These are phyloP conservation scores for Vigna mungo DNA, from an alignment of 306 rosid species.

Conservation along the genomic window DNA sequence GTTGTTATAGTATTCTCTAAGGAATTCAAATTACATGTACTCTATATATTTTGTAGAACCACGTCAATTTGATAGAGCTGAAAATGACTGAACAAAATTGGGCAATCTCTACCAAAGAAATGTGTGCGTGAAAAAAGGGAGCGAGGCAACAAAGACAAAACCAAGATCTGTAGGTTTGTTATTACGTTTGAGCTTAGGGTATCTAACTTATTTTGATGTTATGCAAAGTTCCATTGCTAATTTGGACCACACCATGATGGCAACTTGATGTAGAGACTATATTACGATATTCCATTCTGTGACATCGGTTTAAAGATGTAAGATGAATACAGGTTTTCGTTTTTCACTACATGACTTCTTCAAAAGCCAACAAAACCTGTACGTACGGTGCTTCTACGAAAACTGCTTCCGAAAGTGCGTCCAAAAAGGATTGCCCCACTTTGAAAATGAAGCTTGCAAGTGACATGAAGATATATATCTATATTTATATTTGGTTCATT, in stretches of 20 bases:
- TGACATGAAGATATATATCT: too few relatives aligned
- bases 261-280: constrained; percentile 26
- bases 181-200: constrained; percentile 2
- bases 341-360: too few relatives aligned
- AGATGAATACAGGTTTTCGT: neutral
- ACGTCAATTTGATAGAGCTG: constrained; percentile 37
- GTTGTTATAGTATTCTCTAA: constrained; percentile 21
- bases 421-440: too few relatives aligned
- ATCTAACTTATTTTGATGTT: neutral
- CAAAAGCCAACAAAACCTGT: too few relatives aligned
- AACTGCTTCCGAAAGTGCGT: too few relatives aligned
- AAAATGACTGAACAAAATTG: constrained; percentile 41
- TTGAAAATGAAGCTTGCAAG: too few relatives aligned
- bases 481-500: too few relatives aligned
- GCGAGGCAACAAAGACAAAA: constrained; percentile 40
- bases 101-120: neutral
- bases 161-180: neutral
- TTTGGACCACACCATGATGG: constrained; percentile 47
- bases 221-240: constrained; percentile 34
- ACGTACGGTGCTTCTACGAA: too few relatives aligned
- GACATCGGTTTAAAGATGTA: neutral
- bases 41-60: neutral
- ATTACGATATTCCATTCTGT: constrained; percentile 11
- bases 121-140: constrained; percentile 24
- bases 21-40: neutral